These are phyloP conservation scores for Dendryphion nanum DNA, from an alignment of 2,329 filamentous ascomycete genomes.

Conservation along the genomic window DNA sequence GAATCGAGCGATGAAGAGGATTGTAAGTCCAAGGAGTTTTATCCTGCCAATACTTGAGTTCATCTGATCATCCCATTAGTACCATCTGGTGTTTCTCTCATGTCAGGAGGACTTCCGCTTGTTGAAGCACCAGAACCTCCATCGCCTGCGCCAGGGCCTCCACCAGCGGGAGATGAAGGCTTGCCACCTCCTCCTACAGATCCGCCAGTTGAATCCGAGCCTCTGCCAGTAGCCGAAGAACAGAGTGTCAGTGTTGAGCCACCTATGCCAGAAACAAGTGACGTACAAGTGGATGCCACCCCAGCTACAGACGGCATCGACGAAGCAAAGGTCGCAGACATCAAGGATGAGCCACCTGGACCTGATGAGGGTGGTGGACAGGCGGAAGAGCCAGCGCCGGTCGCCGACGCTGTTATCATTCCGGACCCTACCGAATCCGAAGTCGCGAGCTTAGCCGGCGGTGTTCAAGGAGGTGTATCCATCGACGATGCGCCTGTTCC, in stretches of 20 bases:
- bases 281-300: slow-evolving; percentile 1
- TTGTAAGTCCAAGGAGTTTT: too few relatives aligned
- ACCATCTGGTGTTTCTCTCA: too few relatives aligned
- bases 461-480: slow-evolving; percentile 7
- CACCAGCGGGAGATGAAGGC: slow-evolving; percentile 3
- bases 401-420: too few relatives aligned
- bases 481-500: slow-evolving; percentile 4
- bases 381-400: slow-evolving; percentile 1
- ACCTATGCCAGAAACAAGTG: slow-evolving; percentile 12
- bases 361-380: too few relatives aligned
- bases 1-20: slow-evolving; percentile 21
- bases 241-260: slow-evolving; percentile 5
- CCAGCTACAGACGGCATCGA: not conserved
- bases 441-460: not conserved
- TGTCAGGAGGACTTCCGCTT: slow-evolving; percentile 2
- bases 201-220: slow-evolving; percentile 5
- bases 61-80: too few relatives aligned
- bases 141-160: slow-evolving; percentile 12
- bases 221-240: not conserved
- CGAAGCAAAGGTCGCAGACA: slow-evolving; percentile 11
- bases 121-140: slow-evolving; percentile 16
- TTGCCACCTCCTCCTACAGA: slow-evolving; percentile 10
- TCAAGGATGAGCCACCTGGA: slow-evolving; percentile 26
- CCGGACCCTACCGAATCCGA: slow-evolving; percentile 6
- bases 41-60: too few relatives aligned